A percentile compares a stretch with the other conserved stretches of the same genome.
phyloP scores from a whole-genome alignment of 352 stramenopile species.

The Globisporangium camurandrum region DNA sequence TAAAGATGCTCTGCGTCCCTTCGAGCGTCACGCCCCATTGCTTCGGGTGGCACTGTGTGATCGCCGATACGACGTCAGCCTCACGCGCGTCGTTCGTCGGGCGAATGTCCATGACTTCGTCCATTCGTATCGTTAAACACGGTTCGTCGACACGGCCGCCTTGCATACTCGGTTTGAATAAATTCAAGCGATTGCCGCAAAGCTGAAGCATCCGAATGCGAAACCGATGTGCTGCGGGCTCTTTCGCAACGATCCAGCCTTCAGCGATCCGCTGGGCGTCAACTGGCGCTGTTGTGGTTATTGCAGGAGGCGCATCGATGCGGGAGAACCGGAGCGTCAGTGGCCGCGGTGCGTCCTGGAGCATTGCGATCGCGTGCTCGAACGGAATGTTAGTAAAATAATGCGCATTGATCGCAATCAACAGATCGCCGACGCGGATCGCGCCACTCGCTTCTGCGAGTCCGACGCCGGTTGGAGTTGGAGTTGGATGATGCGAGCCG shows the following conservation, averaged over 20 bases:
- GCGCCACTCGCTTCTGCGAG: constrained; percentile 62
- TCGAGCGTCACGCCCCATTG: constrained; percentile 82
- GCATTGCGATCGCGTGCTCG: constrained; percentile 64
- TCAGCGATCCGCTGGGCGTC: constrained; percentile 54
- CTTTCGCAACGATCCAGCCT: constrained; percentile 82
- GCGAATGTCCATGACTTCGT: constrained; percentile 79
- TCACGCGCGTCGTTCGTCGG: constrained; percentile 76
- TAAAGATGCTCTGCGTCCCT: constrained; percentile 75
- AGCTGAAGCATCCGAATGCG: constrained; percentile 82
- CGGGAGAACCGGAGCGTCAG: constrained; percentile 81
- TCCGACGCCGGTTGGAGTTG: constrained; percentile 18
- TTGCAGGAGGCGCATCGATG: constrained; percentile 28
- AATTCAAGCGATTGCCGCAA: constrained; percentile 62
- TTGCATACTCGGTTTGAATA: constrained; percentile 85
- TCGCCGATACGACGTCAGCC: constrained; percentile 65
- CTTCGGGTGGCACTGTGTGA: constrained; percentile 81
- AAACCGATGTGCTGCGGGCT: constrained; percentile 61
- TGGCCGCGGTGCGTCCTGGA: constrained; percentile 53
- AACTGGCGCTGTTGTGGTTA: constrained; percentile 14
- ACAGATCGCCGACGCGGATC: constrained; percentile 71
- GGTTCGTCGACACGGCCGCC: constrained; percentile 59
- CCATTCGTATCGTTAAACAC: constrained; percentile 67
- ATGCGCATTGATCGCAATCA: constrained; percentile 85
- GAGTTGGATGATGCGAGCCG: too few relatives aligned
- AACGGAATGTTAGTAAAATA: constrained; percentile 87